Conservation (phyloP, 2,329 filamentous ascomycete species). For the Dactylella cylindrospora region DNA sequence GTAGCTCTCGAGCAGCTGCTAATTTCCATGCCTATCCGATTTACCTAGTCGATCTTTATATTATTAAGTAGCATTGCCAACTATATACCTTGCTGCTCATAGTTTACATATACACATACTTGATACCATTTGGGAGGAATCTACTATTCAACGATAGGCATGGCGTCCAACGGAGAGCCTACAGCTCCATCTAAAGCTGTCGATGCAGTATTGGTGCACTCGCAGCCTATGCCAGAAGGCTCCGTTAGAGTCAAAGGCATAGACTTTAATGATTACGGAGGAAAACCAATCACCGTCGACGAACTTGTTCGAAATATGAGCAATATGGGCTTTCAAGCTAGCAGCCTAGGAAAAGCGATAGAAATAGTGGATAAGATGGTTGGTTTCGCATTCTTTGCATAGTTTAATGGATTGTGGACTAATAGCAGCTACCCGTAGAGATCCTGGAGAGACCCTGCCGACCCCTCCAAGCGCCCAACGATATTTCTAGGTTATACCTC, state of each 20-base stretch:
- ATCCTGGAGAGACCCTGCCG: constrained; percentile 74
- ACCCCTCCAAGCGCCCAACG: constrained; percentile 73
- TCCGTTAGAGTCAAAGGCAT: constrained; percentile 75
- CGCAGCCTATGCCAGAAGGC: constrained; percentile 74
- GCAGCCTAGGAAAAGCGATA: constrained; percentile 79
- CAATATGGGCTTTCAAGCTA: constrained; percentile 82
- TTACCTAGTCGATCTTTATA: constrained; percentile 35
- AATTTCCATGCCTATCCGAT: constrained; percentile 33
- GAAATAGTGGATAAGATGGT: constrained; percentile 97
- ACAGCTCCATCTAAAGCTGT: constrained; percentile 15
- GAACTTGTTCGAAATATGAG: constrained; percentile 80
- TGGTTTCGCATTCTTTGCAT: constrained; percentile 7
- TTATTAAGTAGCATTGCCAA: constrained; percentile 20
- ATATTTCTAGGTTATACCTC: constrained; percentile 98
- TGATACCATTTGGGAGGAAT: background rate
- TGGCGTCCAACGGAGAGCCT: constrained; percentile 19
- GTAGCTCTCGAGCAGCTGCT: constrained; percentile 38
- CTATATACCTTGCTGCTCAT: background rate
- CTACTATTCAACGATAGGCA: background rate
- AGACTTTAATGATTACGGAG: constrained; percentile 81
- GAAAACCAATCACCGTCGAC: constrained; percentile 75
- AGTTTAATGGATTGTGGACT: background rate
- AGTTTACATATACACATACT: background rate
- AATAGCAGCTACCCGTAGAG: constrained; percentile 56
- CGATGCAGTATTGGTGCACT: constrained; percentile 76